Conservation (phyloP, 1,284 basidiomycete genomes). For the Cystobasidium slooffiae region DNA sequence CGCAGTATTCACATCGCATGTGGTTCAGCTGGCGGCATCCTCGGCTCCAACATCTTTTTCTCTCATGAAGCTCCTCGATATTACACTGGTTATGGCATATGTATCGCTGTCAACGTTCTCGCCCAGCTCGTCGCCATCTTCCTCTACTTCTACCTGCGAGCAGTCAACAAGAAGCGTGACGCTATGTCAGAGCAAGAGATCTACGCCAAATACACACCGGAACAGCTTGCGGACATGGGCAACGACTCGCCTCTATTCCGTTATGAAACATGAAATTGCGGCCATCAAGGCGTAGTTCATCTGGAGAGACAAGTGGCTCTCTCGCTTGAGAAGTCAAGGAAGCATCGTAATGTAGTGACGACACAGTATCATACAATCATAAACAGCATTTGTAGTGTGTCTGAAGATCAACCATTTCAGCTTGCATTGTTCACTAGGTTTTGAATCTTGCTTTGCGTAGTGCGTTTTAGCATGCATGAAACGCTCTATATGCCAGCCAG, state of each 20-base stretch:
- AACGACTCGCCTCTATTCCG: slow-evolving; percentile 34
- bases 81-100: slow-evolving; percentile 28
- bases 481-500: too few species aligned
- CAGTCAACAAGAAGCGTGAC: slow-evolving; percentile 20
- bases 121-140: slow-evolving; percentile 7
- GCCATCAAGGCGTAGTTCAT: too few species aligned
- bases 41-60: slow-evolving; percentile 31
- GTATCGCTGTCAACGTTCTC: slow-evolving; percentile 16
- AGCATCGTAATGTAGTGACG: too few species aligned
- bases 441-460: too few species aligned
- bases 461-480: too few species aligned
- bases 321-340: too few species aligned
- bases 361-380: too few species aligned
- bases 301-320: too few species aligned
- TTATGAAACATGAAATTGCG: too few species aligned
- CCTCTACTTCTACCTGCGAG: slow-evolving; percentile 24
- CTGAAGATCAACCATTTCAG: too few species aligned
- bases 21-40: slow-evolving; percentile 14
- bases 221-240: slow-evolving; percentile 38
- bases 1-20: slow-evolving; percentile 14
- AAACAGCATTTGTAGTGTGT: too few species aligned
- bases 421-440: too few species aligned
- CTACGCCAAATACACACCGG: slow-evolving; percentile 19
- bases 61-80: slow-evolving; percentile 29
- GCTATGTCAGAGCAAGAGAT: slow-evolving; percentile 29